Conservation (phyloP, 1,284 basidiomycete genomes). For the Stygiomarasmius scandens region DNA sequence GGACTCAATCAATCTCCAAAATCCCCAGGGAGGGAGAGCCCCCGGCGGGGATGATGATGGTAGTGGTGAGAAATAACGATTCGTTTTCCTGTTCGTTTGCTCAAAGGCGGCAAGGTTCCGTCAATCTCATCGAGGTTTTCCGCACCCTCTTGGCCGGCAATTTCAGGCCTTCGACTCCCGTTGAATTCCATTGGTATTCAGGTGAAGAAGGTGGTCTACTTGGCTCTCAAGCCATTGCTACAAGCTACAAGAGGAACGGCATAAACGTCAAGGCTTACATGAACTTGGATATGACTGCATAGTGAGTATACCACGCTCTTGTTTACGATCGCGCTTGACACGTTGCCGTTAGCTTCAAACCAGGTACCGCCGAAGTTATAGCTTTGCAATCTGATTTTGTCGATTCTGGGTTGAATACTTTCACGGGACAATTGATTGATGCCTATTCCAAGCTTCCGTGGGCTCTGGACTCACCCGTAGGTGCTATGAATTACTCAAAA, state of each 20-base stretch:
- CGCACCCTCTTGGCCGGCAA: conserved; percentile 33
- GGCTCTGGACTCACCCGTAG: neutral
- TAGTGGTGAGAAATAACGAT: too few relatives aligned
- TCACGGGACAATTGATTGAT: conserved; percentile 16
- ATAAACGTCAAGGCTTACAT: conserved; percentile 51
- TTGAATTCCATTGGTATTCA: conserved; percentile 63
- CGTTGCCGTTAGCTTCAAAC: conserved; percentile 31
- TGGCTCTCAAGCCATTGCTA: conserved; percentile 55
- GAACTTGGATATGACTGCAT: conserved; percentile 31
- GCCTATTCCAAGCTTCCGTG: conserved; percentile 11
- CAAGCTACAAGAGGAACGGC: conserved; percentile 44
- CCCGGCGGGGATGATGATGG: conserved; percentile 34
- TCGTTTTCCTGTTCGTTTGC: too few relatives aligned
- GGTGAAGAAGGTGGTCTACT: conserved; percentile 60
- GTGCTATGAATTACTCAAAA: neutral
- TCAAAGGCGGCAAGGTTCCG: conserved; percentile 21
- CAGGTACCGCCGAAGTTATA: conserved; percentile 16
- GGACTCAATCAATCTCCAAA: conserved; percentile 20
- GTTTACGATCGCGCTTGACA: conserved; percentile 26
- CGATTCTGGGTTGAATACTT: conserved; percentile 17
- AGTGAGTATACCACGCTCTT: neutral
- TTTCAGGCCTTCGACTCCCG: conserved; percentile 46
- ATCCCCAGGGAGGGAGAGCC: conserved; percentile 11
- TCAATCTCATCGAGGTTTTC: conserved; percentile 53
- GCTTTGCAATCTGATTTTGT: conserved; percentile 16